A percentile compares a stretch with the other conserved stretches of the same genome.
Conservation (phyloP, 495 filamentous ascomycete species). For the Annulohypoxylon bovei region DNA sequence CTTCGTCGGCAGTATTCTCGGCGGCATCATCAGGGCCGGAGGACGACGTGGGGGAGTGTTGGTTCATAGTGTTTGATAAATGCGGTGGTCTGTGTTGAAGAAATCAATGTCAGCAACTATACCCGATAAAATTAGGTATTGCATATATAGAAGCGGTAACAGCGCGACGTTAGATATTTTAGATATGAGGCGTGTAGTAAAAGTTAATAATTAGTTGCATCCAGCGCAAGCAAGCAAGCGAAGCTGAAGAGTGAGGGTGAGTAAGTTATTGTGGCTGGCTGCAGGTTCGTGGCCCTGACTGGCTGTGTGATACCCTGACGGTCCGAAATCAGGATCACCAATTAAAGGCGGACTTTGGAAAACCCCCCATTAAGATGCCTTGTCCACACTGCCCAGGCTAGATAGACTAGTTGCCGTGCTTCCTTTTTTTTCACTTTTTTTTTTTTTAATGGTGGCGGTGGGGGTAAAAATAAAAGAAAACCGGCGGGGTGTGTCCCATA, state of each 20-base stretch:
- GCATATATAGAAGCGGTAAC: constrained; percentile 4
- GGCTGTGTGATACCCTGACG: constrained; percentile 31
- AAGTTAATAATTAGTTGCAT: constrained; percentile 11
- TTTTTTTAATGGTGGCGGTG: neutral
- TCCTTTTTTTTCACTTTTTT: neutral
- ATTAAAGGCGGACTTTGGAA: constrained; percentile 24
- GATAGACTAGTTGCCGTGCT: constrained; percentile 17
- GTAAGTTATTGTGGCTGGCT: constrained; percentile 24
- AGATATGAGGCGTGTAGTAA: constrained; percentile 4
- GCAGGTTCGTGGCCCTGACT: constrained; percentile 25
- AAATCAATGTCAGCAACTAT: constrained; percentile 23
- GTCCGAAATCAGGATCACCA: constrained; percentile 37
- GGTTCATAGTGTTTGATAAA: constrained; percentile 61
- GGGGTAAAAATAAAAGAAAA: constrained; percentile 35
- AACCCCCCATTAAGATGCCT: constrained; percentile 23
- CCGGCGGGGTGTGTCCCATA: constrained; percentile 32
- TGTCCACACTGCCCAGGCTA: constrained; percentile 7
- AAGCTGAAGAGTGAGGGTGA: constrained; percentile 7
- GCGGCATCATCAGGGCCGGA: constrained; percentile 84
- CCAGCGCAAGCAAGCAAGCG: constrained; percentile 23
- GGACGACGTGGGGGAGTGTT: constrained; percentile 77
- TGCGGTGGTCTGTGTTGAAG: constrained; percentile 47
- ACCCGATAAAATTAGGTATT: neutral
- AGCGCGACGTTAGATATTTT: constrained; percentile 12
- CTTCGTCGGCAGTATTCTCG: constrained; percentile 95